Evolutionary conservation across 345 rosid genomes (phyloP).

Genomic region (Euphorbia tirucalli): DNA sequence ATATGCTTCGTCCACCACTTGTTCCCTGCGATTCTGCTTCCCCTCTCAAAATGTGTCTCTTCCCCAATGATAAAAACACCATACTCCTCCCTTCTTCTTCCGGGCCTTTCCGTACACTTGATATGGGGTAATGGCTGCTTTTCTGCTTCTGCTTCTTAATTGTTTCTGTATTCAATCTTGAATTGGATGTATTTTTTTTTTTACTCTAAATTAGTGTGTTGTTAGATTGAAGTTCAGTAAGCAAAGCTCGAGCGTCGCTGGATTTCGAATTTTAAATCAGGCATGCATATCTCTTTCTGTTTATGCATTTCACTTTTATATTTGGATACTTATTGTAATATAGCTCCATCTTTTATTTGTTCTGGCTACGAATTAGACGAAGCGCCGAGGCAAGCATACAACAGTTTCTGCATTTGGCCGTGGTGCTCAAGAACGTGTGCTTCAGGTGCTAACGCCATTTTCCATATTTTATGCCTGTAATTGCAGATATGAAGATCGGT

Average conservation of each 20-base stretch:
- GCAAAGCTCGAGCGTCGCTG: slow-evolving; percentile 27
- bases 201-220: slow-evolving; percentile 15
- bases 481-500: too few species aligned
- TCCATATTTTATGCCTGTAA: too few species aligned
- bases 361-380: slow-evolving; percentile 35
- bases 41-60: slow-evolving; percentile 12
- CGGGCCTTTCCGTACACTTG: slow-evolving; percentile 18
- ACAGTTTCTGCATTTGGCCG: slow-evolving; percentile 40
- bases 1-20: slow-evolving; percentile 19
- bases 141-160: not conserved
- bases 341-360: slow-evolving; percentile 13
- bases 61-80: slow-evolving; percentile 3
- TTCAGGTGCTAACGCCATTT: slow-evolving; percentile 42
- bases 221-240: slow-evolving; percentile 49
- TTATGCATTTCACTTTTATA: not conserved
- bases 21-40: slow-evolving; percentile 12
- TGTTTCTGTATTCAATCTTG: not conserved
- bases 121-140: slow-evolving; percentile 22
- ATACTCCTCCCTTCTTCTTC: not conserved
- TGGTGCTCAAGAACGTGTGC: slow-evolving; percentile 53
- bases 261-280: slow-evolving; percentile 39
- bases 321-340: slow-evolving; percentile 3
- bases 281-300: slow-evolving; percentile 30
- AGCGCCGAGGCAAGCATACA: slow-evolving; percentile 29
- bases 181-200: not conserved